phyloP scores from a whole-genome alignment of 345 rosid genomes.

The Turnera subulata region DNA sequence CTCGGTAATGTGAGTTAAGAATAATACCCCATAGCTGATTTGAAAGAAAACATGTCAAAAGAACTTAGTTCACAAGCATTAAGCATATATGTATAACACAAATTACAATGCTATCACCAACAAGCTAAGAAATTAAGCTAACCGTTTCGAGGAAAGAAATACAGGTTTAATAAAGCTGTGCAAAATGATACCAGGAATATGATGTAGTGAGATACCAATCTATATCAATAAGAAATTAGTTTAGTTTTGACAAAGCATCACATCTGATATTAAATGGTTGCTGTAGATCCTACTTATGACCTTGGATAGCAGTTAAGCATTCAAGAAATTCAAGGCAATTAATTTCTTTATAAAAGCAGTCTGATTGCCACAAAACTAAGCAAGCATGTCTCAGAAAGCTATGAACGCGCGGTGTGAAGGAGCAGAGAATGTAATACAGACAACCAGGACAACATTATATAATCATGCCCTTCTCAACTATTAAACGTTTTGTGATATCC shows the following conservation, averaged over 20 bases:
- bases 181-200: neutral
- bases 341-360: neutral
- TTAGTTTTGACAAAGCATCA: too few relatives aligned
- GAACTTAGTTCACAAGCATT: too few relatives aligned
- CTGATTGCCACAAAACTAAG: neutral
- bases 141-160: neutral
- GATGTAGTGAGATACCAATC: neutral
- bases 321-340: neutral
- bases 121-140: neutral
- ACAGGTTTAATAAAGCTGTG: neutral
- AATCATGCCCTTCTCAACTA: neutral
- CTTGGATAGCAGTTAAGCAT: too few relatives aligned
- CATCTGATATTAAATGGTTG: too few relatives aligned
- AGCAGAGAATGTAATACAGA: neutral
- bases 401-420: neutral
- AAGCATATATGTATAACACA: too few relatives aligned
- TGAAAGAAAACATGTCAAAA: too few relatives aligned
- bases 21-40: slow-evolving; percentile 64
- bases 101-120: neutral
- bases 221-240: too few relatives aligned
- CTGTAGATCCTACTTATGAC: too few relatives aligned
- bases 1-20: slow-evolving; percentile 70
- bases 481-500: too few relatives aligned
- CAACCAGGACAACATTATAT: neutral
- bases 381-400: slow-evolving; percentile 2